These are phyloP conservation scores for Kernera saxatilis DNA, from an alignment of 345 rosid genomes.

Conservation along the genomic window DNA sequence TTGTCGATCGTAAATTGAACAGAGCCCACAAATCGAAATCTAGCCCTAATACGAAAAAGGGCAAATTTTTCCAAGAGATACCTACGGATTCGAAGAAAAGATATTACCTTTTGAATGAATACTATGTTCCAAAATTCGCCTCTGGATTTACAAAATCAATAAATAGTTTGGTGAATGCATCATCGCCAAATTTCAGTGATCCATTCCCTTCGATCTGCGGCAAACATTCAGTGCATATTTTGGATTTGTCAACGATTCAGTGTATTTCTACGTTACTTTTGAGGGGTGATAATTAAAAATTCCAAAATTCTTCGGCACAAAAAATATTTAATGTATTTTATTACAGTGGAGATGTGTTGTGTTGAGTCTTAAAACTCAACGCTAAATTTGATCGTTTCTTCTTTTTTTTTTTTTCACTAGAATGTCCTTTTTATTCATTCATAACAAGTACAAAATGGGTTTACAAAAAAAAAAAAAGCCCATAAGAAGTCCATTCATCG, in stretches of 20 bases:
- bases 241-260: conserved; percentile 20
- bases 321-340: background rate
- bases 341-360: conserved; percentile 5
- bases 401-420: no score
- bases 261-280: background rate
- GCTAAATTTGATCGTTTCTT: background rate
- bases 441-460: no score
- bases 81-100: background rate
- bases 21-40: conserved; percentile 14
- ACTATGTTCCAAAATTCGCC: conserved; percentile 8
- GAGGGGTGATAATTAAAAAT: background rate
- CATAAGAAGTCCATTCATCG: no score
- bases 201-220: conserved; percentile 14
- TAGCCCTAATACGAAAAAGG: background rate
- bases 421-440: no score
- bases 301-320: background rate
- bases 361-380: background rate
- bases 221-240: conserved; percentile 9
- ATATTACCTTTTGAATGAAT: conserved; percentile 16
- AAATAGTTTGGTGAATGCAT: conserved; percentile 2
- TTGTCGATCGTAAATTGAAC: conserved; percentile 6
- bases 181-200: conserved; percentile 13
- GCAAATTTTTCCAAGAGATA: background rate
- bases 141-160: conserved; percentile 4
- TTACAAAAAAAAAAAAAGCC: no score